Evolutionary conservation across 176 grass and related monocot genomes (phyloP), one percentile per base, ranked within the genome.

Genomic region (Pontederia paniculata): DNA sequence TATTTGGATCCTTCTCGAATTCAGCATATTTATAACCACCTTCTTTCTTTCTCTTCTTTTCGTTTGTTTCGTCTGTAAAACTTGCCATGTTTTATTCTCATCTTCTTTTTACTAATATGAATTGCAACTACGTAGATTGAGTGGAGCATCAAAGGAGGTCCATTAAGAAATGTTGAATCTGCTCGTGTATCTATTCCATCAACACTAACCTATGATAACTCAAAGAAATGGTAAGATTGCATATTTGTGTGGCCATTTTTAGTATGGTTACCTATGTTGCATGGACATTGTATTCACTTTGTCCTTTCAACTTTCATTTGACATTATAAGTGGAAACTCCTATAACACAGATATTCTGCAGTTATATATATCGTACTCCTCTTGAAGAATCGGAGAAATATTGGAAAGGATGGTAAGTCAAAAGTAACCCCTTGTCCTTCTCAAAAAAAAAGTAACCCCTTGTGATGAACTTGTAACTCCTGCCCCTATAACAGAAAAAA

Each of bases 341-440:
- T 63, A 16, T 48, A 41, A 13, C 1, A 66, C 17, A 44, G 3
- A 69, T 65, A 47, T 22, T 44, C 76, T 81, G 82, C 86, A 98
- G 93, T 72, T 91, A 80, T 73, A 77, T 66, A 66, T 91, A 91
- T 64, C 83, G 77, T 23, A 91, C 83, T 75, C 72, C 72, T 77
- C 80, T 98, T 41, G 83, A 98, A 52, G 59, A 88, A 84, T 69
- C 86, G 66, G 86, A 98, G 42, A 90, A 65, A 48, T 81, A 91
- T 47, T 98, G 93, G 93, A 98, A 98, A 91, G 93, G 83, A 74
- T 98, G 93, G 86, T 98, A 78, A 17, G 72, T 60, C 17, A 5
- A 44, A 9, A 10, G 14, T 23, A 13, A 50, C 19, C 18, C n/a
- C 37, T 37, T 0, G 28, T 37, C n/a, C n/a, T n/a, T n/a, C n/a